phyloP scores from a whole-genome alignment of 371 early-diverging fungal species.

The Batrachochytrium dendrobatidis region DNA sequence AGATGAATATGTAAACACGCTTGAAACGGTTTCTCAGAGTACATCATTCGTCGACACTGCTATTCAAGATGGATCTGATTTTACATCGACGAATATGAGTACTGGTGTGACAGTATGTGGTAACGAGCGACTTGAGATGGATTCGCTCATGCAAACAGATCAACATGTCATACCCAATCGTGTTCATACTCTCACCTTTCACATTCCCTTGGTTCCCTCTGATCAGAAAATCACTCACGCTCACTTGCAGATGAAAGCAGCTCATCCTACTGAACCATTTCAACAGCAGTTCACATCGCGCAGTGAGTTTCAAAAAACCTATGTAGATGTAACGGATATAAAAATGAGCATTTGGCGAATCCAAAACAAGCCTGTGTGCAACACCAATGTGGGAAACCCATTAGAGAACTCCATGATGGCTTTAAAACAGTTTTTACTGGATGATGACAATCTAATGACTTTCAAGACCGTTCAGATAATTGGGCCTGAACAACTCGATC shows the following conservation, averaged over 20 bases:
- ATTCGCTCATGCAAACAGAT: neutral
- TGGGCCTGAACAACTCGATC: constrained; percentile 1
- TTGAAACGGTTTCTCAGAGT: neutral
- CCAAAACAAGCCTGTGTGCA: neutral
- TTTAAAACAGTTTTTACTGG: constrained; percentile 2
- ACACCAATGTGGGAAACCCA: too few species aligned
- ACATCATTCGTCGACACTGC: neutral
- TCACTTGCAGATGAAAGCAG: constrained; percentile 15
- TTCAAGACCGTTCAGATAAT: neutral
- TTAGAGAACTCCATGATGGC: neutral
- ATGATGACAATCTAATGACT: neutral
- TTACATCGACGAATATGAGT: constrained; percentile 1
- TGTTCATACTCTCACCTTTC: constrained; percentile 10
- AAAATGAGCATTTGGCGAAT: neutral
- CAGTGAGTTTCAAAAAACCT: neutral
- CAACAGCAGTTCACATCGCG: neutral
- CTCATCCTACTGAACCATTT: constrained; percentile 5
- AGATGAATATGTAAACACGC: neutral
- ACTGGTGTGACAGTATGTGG: constrained; percentile 5
- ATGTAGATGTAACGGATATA: neutral
- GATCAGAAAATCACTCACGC: constrained; percentile 8
- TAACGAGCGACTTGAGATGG: neutral
- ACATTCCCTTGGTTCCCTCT: neutral
- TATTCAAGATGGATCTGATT: neutral
- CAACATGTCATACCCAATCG: neutral